Evolutionary conservation across 164 flowering plant species (phyloP).

Genomic region (Amborella trichopoda): DNA sequence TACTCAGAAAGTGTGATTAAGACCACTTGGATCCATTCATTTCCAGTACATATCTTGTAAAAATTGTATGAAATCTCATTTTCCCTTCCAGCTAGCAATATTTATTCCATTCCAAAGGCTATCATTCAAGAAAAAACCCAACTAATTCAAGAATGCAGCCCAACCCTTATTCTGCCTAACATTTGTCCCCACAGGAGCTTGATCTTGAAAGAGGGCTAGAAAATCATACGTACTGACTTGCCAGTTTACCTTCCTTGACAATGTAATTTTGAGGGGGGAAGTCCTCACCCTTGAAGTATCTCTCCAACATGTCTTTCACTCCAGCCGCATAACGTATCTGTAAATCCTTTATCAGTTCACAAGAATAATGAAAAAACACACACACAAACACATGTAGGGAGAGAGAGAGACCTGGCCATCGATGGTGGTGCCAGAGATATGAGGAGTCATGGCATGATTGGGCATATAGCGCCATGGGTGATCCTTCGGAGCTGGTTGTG

Average conservation of each 20-base stretch:
- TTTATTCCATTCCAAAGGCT: too few species aligned
- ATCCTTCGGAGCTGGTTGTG: slow-evolving; percentile 99
- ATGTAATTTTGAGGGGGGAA: slow-evolving; percentile 82
- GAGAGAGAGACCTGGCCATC: slow-evolving; percentile 62
- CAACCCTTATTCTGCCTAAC: too few species aligned
- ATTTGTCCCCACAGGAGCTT: too few species aligned
- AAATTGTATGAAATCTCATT: too few species aligned
- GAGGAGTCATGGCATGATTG: slow-evolving; percentile 99
- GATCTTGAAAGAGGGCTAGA: too few species aligned
- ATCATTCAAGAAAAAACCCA: too few species aligned
- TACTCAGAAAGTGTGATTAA: too few species aligned
- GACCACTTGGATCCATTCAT: too few species aligned
- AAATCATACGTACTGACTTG: slow-evolving; percentile 64
- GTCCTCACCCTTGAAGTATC: slow-evolving; percentile 91
- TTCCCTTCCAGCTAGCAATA: too few species aligned
- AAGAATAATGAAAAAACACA: neutral
- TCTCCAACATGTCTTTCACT: slow-evolving; percentile 81
- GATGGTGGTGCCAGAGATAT: slow-evolving; percentile 94
- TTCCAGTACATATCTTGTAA: too few species aligned
- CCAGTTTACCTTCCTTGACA: slow-evolving; percentile 86
- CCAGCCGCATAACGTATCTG: slow-evolving; percentile 96
- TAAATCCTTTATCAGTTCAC: slow-evolving; percentile 6
- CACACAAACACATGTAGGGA: neutral
- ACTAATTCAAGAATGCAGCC: too few species aligned
- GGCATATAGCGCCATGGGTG: slow-evolving; percentile 99